Evolutionary conservation across 208 protist genomes (phyloP), one percentile per base, ranked within the genome.

Genomic region (Trypanosoma melophagium): DNA sequence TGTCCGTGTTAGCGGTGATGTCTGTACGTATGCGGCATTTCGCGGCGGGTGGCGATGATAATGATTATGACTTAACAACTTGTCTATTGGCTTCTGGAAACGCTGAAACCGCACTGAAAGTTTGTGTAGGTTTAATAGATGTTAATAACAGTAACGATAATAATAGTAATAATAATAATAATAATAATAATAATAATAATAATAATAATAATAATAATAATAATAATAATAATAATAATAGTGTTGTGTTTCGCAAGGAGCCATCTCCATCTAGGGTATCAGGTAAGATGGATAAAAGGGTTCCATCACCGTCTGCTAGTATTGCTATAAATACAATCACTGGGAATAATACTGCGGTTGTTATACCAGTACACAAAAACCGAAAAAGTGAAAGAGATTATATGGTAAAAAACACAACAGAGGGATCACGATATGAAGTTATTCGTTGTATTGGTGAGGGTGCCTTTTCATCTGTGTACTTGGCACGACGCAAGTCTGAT

Each of bases 391-490:
- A 73, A 16, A 79, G 75, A 62, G 83, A 89, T 49, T 52, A 63
- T 31, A 61, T 77, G 17, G 83, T 84, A 3, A 70, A 80, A 35
- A 68, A 84, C 50, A 83, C 72, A 14, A 82, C 73, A 45, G 59
- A 78, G 31, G 53, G 73, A 45, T 87, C 80, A 10, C 76, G 79
- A 66, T 86, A 83, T 52, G 41, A 74, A 19, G 41, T 81, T 2
- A 14, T 79, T 14, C 58, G 63, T 1, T 69, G 70, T 31, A 81
- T 86, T 64, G 81, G 81, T 7, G 73, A 79, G 22, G 81, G 81
- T 12, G 68, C 81, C 40, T 86, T 83, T 59, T 80, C 77, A 1
- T 71, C 70, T 2, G 81, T 86, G 0, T 83, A 81, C 59, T 70
- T 80, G 44, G 81, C 78, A 0, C 41, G 22, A 14, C 76, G 75